Percentiles rank a stretch among this genome's conserved stretches.
Evolutionary conservation across 257 asterid species (phyloP).

Genomic region (Scutellaria minor): DNA sequence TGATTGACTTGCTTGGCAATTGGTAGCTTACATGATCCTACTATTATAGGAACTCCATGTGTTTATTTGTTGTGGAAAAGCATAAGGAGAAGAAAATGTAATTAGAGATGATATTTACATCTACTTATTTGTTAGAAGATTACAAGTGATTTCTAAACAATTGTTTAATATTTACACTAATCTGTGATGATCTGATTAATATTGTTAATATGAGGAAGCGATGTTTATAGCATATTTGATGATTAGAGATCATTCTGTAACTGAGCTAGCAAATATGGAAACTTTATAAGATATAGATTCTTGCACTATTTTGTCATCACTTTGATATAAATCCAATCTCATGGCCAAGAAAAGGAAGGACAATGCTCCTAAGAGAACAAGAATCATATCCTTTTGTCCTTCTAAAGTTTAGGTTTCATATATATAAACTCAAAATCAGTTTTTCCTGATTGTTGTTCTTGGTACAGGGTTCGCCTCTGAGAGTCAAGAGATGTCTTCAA

Average conservation of each 20-base stretch:
- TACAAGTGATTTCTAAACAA: not conserved
- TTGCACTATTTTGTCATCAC: not conserved
- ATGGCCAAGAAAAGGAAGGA: too few relatives aligned
- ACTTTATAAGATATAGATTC: not conserved
- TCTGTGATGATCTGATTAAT: not conserved
- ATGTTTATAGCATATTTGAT: not conserved
- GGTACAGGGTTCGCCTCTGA: conserved; percentile 68
- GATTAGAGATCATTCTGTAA: not conserved
- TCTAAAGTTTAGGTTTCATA: not conserved
- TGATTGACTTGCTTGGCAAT: conserved; percentile 13
- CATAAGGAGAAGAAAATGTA: not conserved
- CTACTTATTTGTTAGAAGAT: not conserved
- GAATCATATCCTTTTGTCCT: too few relatives aligned
- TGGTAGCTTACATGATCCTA: not conserved
- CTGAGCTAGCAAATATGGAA: not conserved
- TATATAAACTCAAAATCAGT: not conserved
- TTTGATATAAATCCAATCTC: too few relatives aligned
- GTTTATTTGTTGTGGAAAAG: conserved; percentile 7
- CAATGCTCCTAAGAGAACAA: too few relatives aligned
- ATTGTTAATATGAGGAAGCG: not conserved
- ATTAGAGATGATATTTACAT: not conserved
- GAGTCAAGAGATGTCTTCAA: conserved; percentile 67
- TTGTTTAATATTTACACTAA: not conserved
- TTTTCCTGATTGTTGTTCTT: conserved; percentile 27
- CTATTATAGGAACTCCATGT: not conserved